A percentile compares a stretch with the other conserved stretches of the same genome.
Evolutionary conservation across 176 grass and related monocot species (phyloP).

Genomic region (Oryza nivara): DNA sequence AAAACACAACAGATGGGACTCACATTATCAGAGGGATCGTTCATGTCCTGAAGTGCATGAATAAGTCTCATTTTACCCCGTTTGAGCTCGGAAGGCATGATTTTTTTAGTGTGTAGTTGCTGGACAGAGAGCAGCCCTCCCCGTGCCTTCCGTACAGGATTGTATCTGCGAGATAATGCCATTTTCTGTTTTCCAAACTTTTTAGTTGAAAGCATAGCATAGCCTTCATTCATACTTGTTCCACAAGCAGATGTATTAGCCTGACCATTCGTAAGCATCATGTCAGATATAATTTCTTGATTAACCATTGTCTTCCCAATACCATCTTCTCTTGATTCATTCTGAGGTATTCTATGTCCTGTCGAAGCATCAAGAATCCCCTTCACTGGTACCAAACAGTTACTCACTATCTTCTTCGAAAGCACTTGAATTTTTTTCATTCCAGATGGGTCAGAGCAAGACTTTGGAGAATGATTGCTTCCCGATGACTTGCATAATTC

Average conservation of each 20-base stretch:
- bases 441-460: constrained; percentile 3
- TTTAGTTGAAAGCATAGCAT: constrained; percentile 13
- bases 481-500: constrained; percentile 23
- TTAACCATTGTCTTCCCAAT: constrained; percentile 27
- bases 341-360: constrained; percentile 16
- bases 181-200: constrained; percentile 33
- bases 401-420: constrained; percentile 21
- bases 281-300: constrained; percentile 26
- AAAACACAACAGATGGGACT: constrained; percentile 17
- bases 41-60: constrained; percentile 33
- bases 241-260: constrained; percentile 22
- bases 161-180: constrained; percentile 14
- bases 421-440: constrained; percentile 29
- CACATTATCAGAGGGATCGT: constrained; percentile 28
- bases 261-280: constrained; percentile 31
- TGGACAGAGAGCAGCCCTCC: constrained; percentile 6
- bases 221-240: constrained; percentile 31
- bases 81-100: constrained; percentile 1
- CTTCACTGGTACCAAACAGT: constrained; percentile 1
- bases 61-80: neutral
- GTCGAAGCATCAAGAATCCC: constrained; percentile 26
- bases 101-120: constrained; percentile 29
- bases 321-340: constrained; percentile 18
- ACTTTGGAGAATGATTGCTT: constrained; percentile 35
- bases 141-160: constrained; percentile 14